Evolutionary conservation across 2,329 filamentous ascomycete genomes (phyloP), one percentile per base, ranked within the genome.

Genomic region (Aspergillus fructus): DNA sequence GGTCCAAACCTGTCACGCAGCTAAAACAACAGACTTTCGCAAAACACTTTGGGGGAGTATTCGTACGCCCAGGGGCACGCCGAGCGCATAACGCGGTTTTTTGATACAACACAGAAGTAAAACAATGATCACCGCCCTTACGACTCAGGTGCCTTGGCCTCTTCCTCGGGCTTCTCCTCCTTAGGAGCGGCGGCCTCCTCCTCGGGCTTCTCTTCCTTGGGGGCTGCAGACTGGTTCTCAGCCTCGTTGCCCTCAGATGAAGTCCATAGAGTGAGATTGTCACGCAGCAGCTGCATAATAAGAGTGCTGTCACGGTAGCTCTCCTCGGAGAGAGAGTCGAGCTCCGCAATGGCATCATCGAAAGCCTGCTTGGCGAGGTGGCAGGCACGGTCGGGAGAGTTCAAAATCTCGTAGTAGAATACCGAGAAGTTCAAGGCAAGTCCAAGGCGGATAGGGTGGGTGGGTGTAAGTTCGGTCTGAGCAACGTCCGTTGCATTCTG

Each of bases 331-430:
- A 97, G 85, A 51, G 92, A 96, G 84, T 97, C 93, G 70, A 97
- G 91, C 87, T 97, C 93, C 74, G 93, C 93, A 77, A 97, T 97
- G 73, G 93, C 93, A 78, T 97, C 93, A 77, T 97, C 93, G 74
- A 97, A 97, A 50, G 94, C 93, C 84, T 97, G 93, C 88, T 97
- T 97, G 80, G 93, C 93, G 67, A 97, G 88, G 78, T 97, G 93
- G 87, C 93, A 97, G 74, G 93, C 93, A 76, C 90, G 91, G 80
- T 97, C 93, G 73, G 93, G 93, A 37, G 93, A 96, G 89, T 97
- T 97, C 76, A 97, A 84, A 77, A 97, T 97, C 86, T 97, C 94
- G 81, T 97, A 96, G 87, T 96, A 96, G 85, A 97, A 97, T 73
- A 97, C 93, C 64, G 93, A 97, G 87, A 97, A 97, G 89, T 97